A percentile compares a stretch with the other conserved stretches of the same genome.
Evolutionary conservation across 106 monocot species (phyloP).

Genomic region (Chionographis japonica): DNA sequence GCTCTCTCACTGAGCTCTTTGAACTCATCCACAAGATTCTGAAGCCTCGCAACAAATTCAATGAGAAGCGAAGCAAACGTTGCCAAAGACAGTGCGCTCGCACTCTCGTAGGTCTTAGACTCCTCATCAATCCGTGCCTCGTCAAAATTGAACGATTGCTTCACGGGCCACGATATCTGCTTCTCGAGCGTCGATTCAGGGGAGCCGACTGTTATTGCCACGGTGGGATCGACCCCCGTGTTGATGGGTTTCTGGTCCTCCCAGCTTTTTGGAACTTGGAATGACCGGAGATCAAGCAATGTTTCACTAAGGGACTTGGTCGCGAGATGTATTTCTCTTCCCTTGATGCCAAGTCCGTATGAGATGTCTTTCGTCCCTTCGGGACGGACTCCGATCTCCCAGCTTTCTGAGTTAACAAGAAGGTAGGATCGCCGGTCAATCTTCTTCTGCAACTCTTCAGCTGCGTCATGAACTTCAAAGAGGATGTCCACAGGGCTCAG

Average conservation of each 20-base stretch:
- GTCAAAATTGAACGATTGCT: constrained; percentile 33
- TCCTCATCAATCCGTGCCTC: constrained; percentile 24
- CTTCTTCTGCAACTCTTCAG: constrained; percentile 80
- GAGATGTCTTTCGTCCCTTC: constrained; percentile 1
- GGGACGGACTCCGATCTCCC: constrained; percentile 49
- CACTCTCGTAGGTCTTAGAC: constrained; percentile 76
- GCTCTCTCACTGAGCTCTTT: constrained; percentile 70
- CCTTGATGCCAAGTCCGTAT: constrained; percentile 2
- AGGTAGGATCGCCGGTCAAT: constrained; percentile 80
- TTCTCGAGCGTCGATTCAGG: constrained; percentile 1
- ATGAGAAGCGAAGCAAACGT: constrained; percentile 91
- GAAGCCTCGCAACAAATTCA: constrained; percentile 92
- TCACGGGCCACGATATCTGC: constrained; percentile 57
- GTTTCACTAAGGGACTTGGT: constrained; percentile 51
- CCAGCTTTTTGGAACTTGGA: constrained; percentile 43
- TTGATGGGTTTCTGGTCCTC: constrained; percentile 11
- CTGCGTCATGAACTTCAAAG: constrained; percentile 63
- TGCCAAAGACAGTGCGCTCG: constrained; percentile 84
- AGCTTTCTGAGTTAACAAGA: constrained; percentile 75
- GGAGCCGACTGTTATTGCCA: neutral
- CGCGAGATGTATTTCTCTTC: neutral
- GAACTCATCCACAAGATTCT: constrained; percentile 77
- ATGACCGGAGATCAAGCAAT: constrained; percentile 43
- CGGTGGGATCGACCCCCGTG: constrained; percentile 1
- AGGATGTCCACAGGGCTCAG: constrained; percentile 50